These are phyloP conservation scores for Lophiotrema nucula DNA, from an alignment of 495 filamentous ascomycete species.

Conservation along the genomic window DNA sequence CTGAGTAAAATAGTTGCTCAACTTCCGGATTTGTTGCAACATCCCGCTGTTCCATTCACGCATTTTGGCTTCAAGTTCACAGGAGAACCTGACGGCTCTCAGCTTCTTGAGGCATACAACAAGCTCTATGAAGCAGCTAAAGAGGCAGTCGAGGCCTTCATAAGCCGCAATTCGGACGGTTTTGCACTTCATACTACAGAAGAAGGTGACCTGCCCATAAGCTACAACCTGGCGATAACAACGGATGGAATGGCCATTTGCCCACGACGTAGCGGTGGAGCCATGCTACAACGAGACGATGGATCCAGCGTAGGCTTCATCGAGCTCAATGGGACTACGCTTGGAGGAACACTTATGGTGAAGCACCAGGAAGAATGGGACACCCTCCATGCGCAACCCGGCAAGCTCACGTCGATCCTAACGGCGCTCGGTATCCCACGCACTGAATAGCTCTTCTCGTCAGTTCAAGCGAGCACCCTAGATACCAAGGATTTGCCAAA, in stretches of 20 bases:
- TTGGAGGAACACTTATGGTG: conserved; percentile 80
- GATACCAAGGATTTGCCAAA: no score
- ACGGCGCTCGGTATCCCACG: conserved; percentile 61
- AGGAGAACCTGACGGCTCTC: conserved; percentile 40
- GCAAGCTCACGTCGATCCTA: conserved; percentile 55
- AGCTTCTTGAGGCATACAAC: conserved; percentile 50
- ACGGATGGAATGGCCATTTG: conserved; percentile 64
- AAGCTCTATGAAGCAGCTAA: conserved; percentile 57
- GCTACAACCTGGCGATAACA: conserved; percentile 81
- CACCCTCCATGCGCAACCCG: conserved; percentile 51
- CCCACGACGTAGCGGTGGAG: conserved; percentile 55
- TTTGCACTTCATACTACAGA: conserved; percentile 29
- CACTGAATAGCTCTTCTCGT: no score
- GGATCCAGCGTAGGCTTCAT: conserved; percentile 55
- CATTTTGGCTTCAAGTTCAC: conserved; percentile 52
- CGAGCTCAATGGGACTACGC: conserved; percentile 71
- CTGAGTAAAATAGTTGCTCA: neutral
- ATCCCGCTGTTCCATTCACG: conserved; percentile 49
- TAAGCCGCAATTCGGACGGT: conserved; percentile 10
- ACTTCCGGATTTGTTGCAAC: conserved; percentile 30
- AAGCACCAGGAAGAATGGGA: conserved; percentile 73
- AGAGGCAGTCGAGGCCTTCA: conserved; percentile 38
- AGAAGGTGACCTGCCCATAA: conserved; percentile 57
- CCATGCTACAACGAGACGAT: conserved; percentile 39
- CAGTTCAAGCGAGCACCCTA: no score